These are phyloP conservation scores for Pleurotus pulmonarius DNA, from an alignment of 768 basidiomycete genomes.

Conservation along the genomic window DNA sequence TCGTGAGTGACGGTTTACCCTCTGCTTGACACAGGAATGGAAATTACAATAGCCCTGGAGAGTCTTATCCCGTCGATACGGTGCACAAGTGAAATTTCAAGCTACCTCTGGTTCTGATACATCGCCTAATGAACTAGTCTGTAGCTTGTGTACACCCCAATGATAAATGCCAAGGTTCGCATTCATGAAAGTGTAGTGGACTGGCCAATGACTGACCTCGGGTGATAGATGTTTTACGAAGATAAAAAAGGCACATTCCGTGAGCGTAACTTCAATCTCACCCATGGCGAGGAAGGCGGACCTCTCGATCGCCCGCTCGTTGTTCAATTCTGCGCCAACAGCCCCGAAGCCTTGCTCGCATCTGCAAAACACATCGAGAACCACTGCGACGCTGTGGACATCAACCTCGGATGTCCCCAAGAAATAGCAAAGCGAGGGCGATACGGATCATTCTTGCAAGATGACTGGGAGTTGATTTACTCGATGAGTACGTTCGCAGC, in stretches of 20 bases:
- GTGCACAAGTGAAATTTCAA: conserved; percentile 58
- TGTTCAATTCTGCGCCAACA: conserved; percentile 93
- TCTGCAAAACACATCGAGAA: conserved; percentile 76
- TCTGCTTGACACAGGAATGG: conserved; percentile 5
- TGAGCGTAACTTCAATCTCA: conserved; percentile 63
- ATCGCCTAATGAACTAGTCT: neutral
- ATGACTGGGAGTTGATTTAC: conserved; percentile 91
- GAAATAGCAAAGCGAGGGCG: conserved; percentile 86
- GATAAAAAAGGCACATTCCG: conserved; percentile 50
- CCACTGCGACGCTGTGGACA: conserved; percentile 89
- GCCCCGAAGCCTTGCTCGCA: conserved; percentile 70
- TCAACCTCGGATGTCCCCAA: conserved; percentile 94
- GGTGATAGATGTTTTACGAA: conserved; percentile 58
- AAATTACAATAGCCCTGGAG: conserved; percentile 73
- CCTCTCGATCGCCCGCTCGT: conserved; percentile 79
- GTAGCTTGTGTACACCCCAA: conserved; percentile 91
- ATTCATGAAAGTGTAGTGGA: neutral
- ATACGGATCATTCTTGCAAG: conserved; percentile 90
- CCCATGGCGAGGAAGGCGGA: conserved; percentile 80
- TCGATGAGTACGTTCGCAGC: conserved; percentile 54
- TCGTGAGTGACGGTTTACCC: conserved; percentile 49
- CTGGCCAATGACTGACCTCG: too few species aligned
- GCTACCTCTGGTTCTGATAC: neutral
- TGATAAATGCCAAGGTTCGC: conserved; percentile 89
- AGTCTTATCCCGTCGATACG: conserved; percentile 75